Base-by-base conservation (phyloP, 1,284 basidiomycete genomes). In the Moniliella sp. region DNA sequence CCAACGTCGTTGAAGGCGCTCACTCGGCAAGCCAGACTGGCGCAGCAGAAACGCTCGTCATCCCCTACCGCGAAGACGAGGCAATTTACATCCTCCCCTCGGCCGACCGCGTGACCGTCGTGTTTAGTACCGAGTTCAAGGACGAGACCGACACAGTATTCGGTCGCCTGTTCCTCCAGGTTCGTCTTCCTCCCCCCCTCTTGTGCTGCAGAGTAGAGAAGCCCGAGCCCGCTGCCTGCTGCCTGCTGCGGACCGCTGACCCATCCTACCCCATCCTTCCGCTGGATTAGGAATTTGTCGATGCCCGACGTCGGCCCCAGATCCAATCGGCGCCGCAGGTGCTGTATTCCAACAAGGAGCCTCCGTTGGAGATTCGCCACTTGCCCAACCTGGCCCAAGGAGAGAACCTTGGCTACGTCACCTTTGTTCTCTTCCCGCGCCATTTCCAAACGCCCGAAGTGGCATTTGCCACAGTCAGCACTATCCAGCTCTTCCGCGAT, bases 261-360 rank as follows among this genome's bases (percentile, higher is more conserved):
- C 13, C 14, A 18, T 11, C 15, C 18, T 14, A 14, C 11, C 8
- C 5, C 7, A 18, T 7, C 7, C 13, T 14, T 18, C 5, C n/a
- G 2, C 15, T 26, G 13, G 8, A 23, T 3, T 46, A 86, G 80
- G 91, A 97, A 73, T 99, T 99, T 48, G 91, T 94, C 27, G 91
- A 99, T 66, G 88, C 91, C 5, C 72, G 88, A 36, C 72, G 83
- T 40, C 73, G 83, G 40, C 82, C 86, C 1, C 75, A 76, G 11
- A 79, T 97, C 41, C 91, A 97, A 63, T 86, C 78, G 46, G 91
- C 91, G 1, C 91, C 91, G 0, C 91, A 97, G 64, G 91, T 99
- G 4, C 69, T 88, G n/a, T 97, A 94, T 65, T 79, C 80, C 19
- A 91, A 78, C 55, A 74, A 83, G 31, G 84, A 93, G 31, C 84